Percentiles rank a stretch among this genome's conserved stretches.
These are phyloP conservation scores for Irpex lacteus DNA, from an alignment of 1,284 basidiomycete species.

Conservation along the genomic window DNA sequence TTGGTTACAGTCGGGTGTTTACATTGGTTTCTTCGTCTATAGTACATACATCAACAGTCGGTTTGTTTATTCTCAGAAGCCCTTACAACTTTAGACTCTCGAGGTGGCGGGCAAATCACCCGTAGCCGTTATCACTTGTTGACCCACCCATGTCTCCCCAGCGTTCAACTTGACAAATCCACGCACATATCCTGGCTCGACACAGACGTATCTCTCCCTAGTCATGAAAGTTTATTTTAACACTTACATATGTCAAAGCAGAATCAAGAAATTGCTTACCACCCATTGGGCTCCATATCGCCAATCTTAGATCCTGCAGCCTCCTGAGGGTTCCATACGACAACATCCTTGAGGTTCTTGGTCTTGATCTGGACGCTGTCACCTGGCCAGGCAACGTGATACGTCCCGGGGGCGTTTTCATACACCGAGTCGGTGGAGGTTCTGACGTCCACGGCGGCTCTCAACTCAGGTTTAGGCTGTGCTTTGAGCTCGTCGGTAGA, in stretches of 20 bases:
- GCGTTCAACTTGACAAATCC: constrained; percentile 60
- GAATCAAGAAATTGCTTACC: constrained; percentile 47
- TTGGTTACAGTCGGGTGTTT: no score
- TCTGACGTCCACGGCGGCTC: constrained; percentile 61
- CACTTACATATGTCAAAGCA: neutral
- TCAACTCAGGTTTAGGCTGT: constrained; percentile 56
- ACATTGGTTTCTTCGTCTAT: no score
- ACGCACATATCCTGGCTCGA: constrained; percentile 82
- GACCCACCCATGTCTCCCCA: constrained; percentile 71
- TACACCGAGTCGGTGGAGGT: constrained; percentile 74
- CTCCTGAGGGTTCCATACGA: constrained; percentile 84
- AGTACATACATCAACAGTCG: no score
- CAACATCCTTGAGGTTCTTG: constrained; percentile 70
- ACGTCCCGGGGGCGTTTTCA: constrained; percentile 54
- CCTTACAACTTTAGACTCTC: constrained; percentile 89
- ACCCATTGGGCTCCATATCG: constrained; percentile 86
- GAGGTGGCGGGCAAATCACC: constrained; percentile 68
- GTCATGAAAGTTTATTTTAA: neutral
- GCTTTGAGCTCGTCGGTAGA: constrained; percentile 46
- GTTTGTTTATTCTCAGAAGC: neutral
- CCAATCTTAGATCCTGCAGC: constrained; percentile 67
- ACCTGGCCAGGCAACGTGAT: constrained; percentile 59
- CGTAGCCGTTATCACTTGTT: constrained; percentile 59
- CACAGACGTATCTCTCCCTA: constrained; percentile 80
- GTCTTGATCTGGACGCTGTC: constrained; percentile 58